Base-by-base conservation (phyloP, 116 monocot genomes). In the Phalaenopsis hybrid region DNA sequence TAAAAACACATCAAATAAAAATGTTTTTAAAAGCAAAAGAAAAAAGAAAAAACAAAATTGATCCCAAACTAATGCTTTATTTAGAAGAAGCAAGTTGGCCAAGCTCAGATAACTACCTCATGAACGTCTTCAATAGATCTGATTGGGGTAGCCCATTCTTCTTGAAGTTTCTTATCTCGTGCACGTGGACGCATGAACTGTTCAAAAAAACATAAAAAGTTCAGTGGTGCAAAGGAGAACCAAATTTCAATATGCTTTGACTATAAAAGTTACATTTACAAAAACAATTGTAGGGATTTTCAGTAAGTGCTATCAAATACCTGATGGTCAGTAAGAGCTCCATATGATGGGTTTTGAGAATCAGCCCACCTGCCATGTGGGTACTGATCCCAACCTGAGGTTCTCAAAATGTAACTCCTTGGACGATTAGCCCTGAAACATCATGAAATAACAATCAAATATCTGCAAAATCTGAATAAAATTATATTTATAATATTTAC, bases 341-440 rank as follows among this genome's bases (percentile, higher is more conserved):
- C 96, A 86, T 96, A 96, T 34, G 94, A 96, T 77, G 96, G 92
- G 76, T 94, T 96, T 44, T 82, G 51, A 50, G 96, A 90, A 88
- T 93, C 96, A 69, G 92, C 89, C 96, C 96, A 96, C 77, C 96
- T 90, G 1, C 96, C 96, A 79, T 41, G 91, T 43, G 94, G 96
- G 76, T 92, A 96, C 81, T 93, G 93, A 28, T 96, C 96, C 96
- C 96, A 96, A 81, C 89, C 90, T 18, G 78, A 59, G 68, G 96
- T 96, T 84, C 96, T 93, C 41, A 88, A 83, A 80, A 96, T 87
- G 80, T 96, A 96, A 84, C 96, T 96, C 55, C 89, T 91, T 72
- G 96, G 96, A 74, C 96, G 92, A 80, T 96, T 96, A 61, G 96
- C 96, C 96, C 96, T 96, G 81, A 44, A 81, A 80, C 68, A 75